These are phyloP conservation scores for Peziza echinospora DNA, from an alignment of 495 filamentous ascomycete species.

Conservation along the genomic window DNA sequence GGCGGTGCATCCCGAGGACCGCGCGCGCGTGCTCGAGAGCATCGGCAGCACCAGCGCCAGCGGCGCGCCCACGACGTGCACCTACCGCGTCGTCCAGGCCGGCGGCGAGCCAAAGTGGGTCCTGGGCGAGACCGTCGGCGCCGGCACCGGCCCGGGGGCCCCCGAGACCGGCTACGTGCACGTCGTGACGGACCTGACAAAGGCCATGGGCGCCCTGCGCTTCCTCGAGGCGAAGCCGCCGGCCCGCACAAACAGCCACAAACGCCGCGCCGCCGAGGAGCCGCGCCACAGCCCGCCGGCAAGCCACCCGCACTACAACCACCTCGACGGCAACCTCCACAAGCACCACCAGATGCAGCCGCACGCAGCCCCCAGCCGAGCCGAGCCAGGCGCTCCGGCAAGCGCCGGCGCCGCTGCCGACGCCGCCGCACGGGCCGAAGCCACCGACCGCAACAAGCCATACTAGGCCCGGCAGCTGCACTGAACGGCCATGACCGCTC, in stretches of 20 bases:
- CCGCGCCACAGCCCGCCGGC: background rate
- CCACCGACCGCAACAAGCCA: too few relatives aligned
- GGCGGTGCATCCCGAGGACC: conserved; percentile 6
- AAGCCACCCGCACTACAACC: background rate
- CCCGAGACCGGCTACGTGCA: too few relatives aligned
- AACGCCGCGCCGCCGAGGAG: background rate
- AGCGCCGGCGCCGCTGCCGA: too few relatives aligned
- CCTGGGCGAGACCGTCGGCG: background rate
- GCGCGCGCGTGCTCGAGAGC: conserved; percentile 13
- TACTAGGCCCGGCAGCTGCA: too few relatives aligned
- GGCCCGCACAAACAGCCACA: background rate
- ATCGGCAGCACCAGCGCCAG: background rate
- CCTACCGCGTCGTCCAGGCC: background rate
- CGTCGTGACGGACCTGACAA: background rate
- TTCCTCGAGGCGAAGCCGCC: background rate
- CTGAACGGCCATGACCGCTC: too few relatives aligned
- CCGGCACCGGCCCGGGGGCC: too few relatives aligned
- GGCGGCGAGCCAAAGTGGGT: background rate
- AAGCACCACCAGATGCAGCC: background rate
- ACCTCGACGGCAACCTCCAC: background rate
- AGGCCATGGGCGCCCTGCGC: background rate
- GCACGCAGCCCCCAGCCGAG: too few relatives aligned
- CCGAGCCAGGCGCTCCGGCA: too few relatives aligned
- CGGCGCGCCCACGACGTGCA: background rate
- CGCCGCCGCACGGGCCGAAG: too few relatives aligned